A percentile compares a stretch with the other conserved stretches of the same genome.
phyloP scores from a whole-genome alignment of 78 protist species.

The Dictyostelium brefeldianum region DNA sequence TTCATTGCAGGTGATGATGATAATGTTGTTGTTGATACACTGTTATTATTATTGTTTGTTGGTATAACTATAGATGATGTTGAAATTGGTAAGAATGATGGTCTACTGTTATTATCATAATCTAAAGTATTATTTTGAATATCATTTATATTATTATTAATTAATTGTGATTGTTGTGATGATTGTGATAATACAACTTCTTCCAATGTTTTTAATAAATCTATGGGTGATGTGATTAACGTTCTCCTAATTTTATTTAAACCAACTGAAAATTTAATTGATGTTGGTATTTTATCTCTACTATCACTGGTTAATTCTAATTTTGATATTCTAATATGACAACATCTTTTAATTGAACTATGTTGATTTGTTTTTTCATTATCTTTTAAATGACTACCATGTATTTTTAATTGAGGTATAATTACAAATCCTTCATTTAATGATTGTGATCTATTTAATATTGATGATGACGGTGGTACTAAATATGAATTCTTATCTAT shows the following conservation, averaged over 20 bases:
- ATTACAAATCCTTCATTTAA: conserved; percentile 41
- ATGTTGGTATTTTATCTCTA: conserved; percentile 53
- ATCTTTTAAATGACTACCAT: conserved; percentile 59
- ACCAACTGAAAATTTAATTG: conserved; percentile 65
- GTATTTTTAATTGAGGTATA: conserved; percentile 45
- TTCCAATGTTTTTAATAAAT: conserved; percentile 36
- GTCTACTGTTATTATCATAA: not conserved
- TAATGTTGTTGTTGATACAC: not conserved
- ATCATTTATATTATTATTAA: not conserved
- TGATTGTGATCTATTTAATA: conserved; percentile 36
- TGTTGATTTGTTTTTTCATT: conserved; percentile 72
- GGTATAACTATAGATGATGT: not conserved
- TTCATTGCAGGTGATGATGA: conserved; percentile 5
- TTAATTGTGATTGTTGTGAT: not conserved
- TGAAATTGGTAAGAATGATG: conserved; percentile 1
- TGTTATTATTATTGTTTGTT: not conserved
- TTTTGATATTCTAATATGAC: conserved; percentile 69
- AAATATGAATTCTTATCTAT: not conserved
- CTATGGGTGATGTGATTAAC: conserved; percentile 52
- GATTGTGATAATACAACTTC: conserved; percentile 24
- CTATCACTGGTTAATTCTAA: conserved; percentile 38
- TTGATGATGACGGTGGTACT: conserved; percentile 18
- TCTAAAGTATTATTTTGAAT: not conserved
- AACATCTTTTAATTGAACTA: conserved; percentile 57
- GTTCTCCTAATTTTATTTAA: conserved; percentile 57